Conservation (phyloP, 257 asterid genomes). For the Lycium barbarum region DNA sequence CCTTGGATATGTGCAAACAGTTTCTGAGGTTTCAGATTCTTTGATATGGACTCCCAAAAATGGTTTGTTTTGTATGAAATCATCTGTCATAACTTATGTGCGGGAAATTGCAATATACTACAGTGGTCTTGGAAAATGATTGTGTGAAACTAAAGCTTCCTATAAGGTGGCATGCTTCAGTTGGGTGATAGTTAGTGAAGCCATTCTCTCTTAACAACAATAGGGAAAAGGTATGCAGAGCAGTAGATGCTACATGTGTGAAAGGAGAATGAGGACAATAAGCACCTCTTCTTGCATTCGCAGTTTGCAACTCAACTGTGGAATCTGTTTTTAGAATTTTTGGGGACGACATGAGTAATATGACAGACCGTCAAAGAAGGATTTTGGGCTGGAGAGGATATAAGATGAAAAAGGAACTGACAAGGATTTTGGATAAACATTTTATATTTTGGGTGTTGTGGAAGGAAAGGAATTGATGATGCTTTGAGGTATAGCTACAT, state of each 20-base stretch:
- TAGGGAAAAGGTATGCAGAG: background rate
- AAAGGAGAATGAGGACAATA: background rate
- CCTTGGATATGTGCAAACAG: background rate
- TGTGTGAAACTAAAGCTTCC: background rate
- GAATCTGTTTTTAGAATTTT: background rate
- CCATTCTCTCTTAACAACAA: background rate
- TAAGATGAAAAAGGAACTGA: background rate
- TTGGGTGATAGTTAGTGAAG: background rate
- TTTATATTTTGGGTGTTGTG: background rate
- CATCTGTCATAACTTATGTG: background rate
- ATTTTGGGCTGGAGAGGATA: constrained; percentile 13
- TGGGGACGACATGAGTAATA: background rate
- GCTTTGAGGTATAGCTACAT: background rate
- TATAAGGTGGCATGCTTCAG: background rate
- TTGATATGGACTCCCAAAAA: background rate
- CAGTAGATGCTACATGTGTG: background rate
- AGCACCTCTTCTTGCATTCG: background rate
- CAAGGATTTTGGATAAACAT: background rate
- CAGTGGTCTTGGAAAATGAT: background rate
- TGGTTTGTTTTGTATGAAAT: background rate
- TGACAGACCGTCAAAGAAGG: background rate
- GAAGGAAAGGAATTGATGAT: background rate
- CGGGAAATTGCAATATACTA: background rate
- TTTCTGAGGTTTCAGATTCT: background rate
- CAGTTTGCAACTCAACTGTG: background rate